Conservation (phyloP, 345 rosid species). For the Salix caprea region DNA sequence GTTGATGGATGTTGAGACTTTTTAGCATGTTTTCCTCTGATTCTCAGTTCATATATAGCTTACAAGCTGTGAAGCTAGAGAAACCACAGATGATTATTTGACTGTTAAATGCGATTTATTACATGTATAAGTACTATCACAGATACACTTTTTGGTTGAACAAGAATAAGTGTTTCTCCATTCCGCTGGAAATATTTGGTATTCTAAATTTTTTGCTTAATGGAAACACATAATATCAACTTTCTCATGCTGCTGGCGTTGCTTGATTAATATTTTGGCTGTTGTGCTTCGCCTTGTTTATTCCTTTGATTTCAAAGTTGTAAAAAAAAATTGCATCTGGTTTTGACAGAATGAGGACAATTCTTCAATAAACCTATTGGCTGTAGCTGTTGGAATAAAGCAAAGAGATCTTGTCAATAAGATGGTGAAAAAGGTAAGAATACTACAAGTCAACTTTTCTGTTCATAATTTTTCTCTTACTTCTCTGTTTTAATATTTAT, state of each 20-base stretch:
- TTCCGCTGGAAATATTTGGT: not conserved
- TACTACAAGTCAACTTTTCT: not conserved
- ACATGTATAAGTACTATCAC: too few relatives aligned
- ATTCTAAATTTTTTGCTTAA: not conserved
- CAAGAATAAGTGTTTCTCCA: not conserved
- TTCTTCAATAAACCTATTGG: slow-evolving; percentile 37
- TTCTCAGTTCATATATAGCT: too few relatives aligned
- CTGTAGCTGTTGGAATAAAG: slow-evolving; percentile 56
- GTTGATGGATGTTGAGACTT: too few relatives aligned
- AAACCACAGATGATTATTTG: too few relatives aligned
- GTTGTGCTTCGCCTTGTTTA: not conserved
- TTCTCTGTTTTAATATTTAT: not conserved
- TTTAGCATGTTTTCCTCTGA: too few relatives aligned
- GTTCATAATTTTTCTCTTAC: not conserved
- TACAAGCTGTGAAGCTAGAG: too few relatives aligned
- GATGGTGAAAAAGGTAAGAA: slow-evolving; percentile 51
- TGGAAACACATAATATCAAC: not conserved
- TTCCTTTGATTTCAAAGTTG: not conserved
- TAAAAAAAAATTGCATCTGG: not conserved
- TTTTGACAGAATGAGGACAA: slow-evolving; percentile 27
- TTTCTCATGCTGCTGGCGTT: not conserved
- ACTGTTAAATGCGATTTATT: too few relatives aligned
- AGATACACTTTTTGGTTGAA: too few relatives aligned
- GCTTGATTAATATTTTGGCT: not conserved
- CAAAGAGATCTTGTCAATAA: slow-evolving; percentile 48